Evolutionary conservation across 2,329 filamentous ascomycete genomes (phyloP), one percentile per base, ranked within the genome.

Genomic region (Achaetomium macrosporum): DNA sequence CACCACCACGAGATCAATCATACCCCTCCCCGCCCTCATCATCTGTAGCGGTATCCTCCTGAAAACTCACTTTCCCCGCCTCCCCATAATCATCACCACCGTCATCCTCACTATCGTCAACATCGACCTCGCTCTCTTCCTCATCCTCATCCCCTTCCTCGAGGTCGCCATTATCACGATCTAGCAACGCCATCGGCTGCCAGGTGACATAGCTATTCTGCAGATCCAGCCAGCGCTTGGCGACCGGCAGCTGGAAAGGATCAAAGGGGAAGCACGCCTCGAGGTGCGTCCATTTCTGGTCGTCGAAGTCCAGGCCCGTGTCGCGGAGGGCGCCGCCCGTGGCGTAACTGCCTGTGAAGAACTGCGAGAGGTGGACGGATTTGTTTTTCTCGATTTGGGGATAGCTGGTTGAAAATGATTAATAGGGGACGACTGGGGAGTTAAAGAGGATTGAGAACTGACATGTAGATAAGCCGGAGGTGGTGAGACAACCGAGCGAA

Each of bases 221-320:
- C 17, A 81, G 78, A 57, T 90, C 86, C 12, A 99, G 73, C 95
- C 93, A 97, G 54, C 83, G 79, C 69, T 88, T 90, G 68, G 91
- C 96, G 60, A 83, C 76, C 0, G 91, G 91, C 46, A 99, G 75
- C 64, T 92, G 87, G 68, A 97, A 99, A 2, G 95, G 95, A 66
- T 99, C 93, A 64, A 99, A 99, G 0, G 93, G 93, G 65, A 97
- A 99, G 68, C 95, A 96, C 0, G 90, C 88, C 61, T 97, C 91
- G 1, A 99, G 78, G 68, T 96, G 86, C 64, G 92, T 85, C 64
- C 83, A 86, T 57, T 85, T 83, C 60, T 96, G 89, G 54, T 88
- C 87, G 50, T 84, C 79, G 13, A 71, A 67, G 47, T 77, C 71
- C 46, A 71, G 69, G 7, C 75, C 75, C 5, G 77, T 68, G 60